Evolutionary conservation across 2,329 filamentous ascomycete genomes (phyloP).

Genomic region (Aspergillus intermedius): DNA sequence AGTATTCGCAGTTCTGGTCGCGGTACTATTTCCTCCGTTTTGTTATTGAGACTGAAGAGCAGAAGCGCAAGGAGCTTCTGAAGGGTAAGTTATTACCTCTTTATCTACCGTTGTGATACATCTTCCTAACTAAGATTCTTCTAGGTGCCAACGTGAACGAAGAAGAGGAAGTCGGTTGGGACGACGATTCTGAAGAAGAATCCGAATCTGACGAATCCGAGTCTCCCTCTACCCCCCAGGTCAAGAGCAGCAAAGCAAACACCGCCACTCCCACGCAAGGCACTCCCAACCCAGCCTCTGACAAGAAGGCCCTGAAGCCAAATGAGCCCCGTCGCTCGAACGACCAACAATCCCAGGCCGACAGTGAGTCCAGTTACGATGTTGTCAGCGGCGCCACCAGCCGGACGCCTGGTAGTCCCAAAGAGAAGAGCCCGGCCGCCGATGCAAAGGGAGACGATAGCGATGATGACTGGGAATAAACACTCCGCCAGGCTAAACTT

Average conservation of each 20-base stretch:
- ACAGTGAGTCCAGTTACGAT: slow-evolving; percentile 94
- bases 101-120: background rate
- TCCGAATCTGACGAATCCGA: slow-evolving; percentile 49
- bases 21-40: slow-evolving; percentile 93
- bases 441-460: slow-evolving; percentile 49
- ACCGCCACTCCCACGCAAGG: slow-evolving; percentile 16
- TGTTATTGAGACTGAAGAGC: slow-evolving; percentile 88
- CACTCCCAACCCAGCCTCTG: slow-evolving; percentile 26
- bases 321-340: slow-evolving; percentile 64
- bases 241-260: slow-evolving; percentile 32
- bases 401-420: slow-evolving; percentile 63
- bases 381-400: slow-evolving; percentile 77
- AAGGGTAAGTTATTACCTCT: slow-evolving; percentile 60
- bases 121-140: slow-evolving; percentile 4
- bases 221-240: slow-evolving; percentile 38
- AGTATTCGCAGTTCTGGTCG: slow-evolving; percentile 86
- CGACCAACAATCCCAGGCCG: slow-evolving; percentile 82
- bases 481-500: background rate
- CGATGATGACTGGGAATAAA: slow-evolving; percentile 72
- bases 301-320: slow-evolving; percentile 52
- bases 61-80: slow-evolving; percentile 76
- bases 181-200: slow-evolving; percentile 64
- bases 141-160: slow-evolving; percentile 51
- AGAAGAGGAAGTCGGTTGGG: slow-evolving; percentile 63
- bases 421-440: slow-evolving; percentile 39